A percentile compares a stretch with the other conserved stretches of the same genome.
Conservation (phyloP, 208 protist genomes). For the Trichomonas gallinae region DNA sequence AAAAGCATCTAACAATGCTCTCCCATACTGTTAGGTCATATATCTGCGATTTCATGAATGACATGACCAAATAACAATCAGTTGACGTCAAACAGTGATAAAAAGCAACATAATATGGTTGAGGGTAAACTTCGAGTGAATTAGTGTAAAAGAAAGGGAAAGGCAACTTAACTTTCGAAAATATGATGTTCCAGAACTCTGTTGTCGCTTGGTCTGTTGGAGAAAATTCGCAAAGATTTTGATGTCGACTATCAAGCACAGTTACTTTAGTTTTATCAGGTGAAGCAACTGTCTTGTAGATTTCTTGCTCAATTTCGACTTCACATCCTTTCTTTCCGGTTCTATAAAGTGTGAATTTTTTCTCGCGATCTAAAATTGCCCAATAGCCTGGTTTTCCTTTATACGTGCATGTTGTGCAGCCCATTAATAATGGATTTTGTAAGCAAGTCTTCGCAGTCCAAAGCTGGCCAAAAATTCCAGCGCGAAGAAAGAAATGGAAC, state of each 20-base stretch:
- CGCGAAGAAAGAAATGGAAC: background rate
- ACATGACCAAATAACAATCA: background rate
- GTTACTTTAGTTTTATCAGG: background rate
- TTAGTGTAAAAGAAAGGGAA: background rate
- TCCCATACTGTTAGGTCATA: background rate
- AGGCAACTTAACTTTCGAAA: background rate
- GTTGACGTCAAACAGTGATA: background rate
- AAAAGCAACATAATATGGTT: background rate
- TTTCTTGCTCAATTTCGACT: background rate
- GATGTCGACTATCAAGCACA: background rate
- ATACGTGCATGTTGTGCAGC: background rate
- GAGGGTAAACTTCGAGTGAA: background rate
- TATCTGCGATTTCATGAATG: background rate
- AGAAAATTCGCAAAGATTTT: background rate
- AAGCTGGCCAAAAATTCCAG: background rate
- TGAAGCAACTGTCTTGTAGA: background rate
- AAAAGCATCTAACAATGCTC: background rate
- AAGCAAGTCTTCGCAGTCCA: background rate
- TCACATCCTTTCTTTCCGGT: background rate
- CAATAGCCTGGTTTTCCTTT: background rate
- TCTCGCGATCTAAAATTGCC: background rate
- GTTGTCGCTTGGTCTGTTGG: background rate
- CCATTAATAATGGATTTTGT: background rate
- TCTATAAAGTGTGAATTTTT: background rate
- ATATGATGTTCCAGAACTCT: background rate